Conservation (phyloP, 768 basidiomycete genomes). For the Calocera cornea region DNA sequence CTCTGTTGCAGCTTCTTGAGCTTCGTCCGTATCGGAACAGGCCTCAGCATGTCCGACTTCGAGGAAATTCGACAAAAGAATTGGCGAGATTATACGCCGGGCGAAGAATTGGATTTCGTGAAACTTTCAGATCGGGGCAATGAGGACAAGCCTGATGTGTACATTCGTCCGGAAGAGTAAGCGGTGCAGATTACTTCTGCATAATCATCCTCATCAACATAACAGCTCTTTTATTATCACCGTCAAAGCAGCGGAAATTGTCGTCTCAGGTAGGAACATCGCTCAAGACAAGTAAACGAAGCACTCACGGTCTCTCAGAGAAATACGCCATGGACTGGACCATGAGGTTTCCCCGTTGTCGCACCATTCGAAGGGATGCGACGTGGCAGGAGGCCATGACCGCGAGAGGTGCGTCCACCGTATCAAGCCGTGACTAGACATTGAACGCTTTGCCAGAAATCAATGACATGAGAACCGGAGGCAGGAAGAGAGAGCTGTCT, state of each 20-base stretch:
- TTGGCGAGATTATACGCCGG: constrained; percentile 52
- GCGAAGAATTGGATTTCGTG: constrained; percentile 58
- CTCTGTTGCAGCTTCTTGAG: constrained; percentile 50
- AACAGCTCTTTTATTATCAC: constrained; percentile 81
- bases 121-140: constrained; percentile 46
- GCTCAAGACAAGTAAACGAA: not conserved
- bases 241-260: constrained; percentile 88
- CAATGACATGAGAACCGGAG: constrained; percentile 60
- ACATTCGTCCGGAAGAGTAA: constrained; percentile 80
- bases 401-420: constrained; percentile 38
- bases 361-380: constrained; percentile 67
- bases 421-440: not conserved
- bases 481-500: constrained; percentile 36
- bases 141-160: constrained; percentile 82
- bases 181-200: constrained; percentile 12
- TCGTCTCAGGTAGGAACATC: constrained; percentile 41
- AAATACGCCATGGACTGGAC: constrained; percentile 77
- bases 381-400: constrained; percentile 57
- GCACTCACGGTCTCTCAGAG: constrained; percentile 31
- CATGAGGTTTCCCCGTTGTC: constrained; percentile 85
- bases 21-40: constrained; percentile 84
- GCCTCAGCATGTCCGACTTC: constrained; percentile 75
- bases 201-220: not conserved
- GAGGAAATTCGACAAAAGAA: constrained; percentile 68
- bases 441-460: constrained; percentile 27